Evolutionary conservation across 768 basidiomycete genomes (phyloP).

Genomic region (Exidia glandulosa): DNA sequence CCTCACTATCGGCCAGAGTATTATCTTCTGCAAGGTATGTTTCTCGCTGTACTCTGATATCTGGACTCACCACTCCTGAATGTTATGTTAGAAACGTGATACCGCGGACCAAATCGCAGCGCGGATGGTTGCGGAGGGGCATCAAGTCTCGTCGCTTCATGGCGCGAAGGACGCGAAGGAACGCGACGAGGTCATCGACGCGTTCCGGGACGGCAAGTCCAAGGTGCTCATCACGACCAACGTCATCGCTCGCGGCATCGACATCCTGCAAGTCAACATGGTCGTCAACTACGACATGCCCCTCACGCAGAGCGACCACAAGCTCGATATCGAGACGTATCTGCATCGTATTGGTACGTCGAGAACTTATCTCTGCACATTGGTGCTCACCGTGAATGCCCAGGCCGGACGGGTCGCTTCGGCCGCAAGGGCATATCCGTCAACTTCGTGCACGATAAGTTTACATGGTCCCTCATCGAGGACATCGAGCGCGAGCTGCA

Average conservation of each 20-base stretch:
- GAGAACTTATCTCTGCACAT: background rate
- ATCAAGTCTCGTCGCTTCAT: slow-evolving; percentile 92
- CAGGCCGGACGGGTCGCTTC: slow-evolving; percentile 95
- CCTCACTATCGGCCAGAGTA: slow-evolving; percentile 93
- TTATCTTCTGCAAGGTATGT: slow-evolving; percentile 91
- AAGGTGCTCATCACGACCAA: slow-evolving; percentile 99
- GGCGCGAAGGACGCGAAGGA: slow-evolving; percentile 85
- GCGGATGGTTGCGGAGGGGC: slow-evolving; percentile 86
- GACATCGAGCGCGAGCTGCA: slow-evolving; percentile 73
- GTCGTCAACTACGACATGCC: slow-evolving; percentile 99
- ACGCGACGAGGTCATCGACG: slow-evolving; percentile 87
- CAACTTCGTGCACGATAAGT: slow-evolving; percentile 90
- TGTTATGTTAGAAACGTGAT: slow-evolving; percentile 54
- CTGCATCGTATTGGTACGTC: slow-evolving; percentile 88
- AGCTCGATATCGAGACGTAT: slow-evolving; percentile 91
- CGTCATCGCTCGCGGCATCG: slow-evolving; percentile 96
- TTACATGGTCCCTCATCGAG: slow-evolving; percentile 84
- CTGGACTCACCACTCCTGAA: background rate
- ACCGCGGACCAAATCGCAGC: slow-evolving; percentile 88
- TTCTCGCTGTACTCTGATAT: background rate
- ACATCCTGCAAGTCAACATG: slow-evolving; percentile 99
- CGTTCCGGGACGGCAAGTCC: slow-evolving; percentile 90
- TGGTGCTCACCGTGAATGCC: background rate
- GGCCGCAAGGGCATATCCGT: slow-evolving; percentile 95
- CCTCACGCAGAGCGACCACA: slow-evolving; percentile 60